phyloP scores from a whole-genome alignment of 2,329 filamentous ascomycete genomes.

The Aspergillus novoparasiticus region DNA sequence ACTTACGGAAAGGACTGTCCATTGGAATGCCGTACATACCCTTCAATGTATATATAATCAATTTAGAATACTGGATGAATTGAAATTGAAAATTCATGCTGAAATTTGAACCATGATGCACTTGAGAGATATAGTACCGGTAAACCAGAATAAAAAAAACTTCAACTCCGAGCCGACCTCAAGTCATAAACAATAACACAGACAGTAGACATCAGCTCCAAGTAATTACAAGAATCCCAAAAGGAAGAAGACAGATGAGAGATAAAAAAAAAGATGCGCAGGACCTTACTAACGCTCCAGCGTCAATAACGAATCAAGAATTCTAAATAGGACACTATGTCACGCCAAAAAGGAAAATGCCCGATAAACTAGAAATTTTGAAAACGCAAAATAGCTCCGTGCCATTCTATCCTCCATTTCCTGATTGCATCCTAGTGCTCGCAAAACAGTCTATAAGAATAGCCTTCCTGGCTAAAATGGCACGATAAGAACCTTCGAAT shows the following conservation, averaged over 20 bases:
- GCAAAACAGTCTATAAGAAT: constrained; percentile 26
- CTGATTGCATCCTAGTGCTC: constrained; percentile 13
- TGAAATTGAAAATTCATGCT: background rate
- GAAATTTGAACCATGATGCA: background rate
- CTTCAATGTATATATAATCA: constrained; percentile 1
- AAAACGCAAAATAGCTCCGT: constrained; percentile 9
- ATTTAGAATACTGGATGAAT: background rate
- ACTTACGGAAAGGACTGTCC: background rate
- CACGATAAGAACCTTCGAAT: constrained; percentile 3
- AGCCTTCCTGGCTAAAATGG: constrained; percentile 18
- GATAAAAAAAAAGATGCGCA: constrained; percentile 3
- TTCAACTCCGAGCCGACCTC: background rate
- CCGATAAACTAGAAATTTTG: constrained; percentile 10
- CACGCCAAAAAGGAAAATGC: constrained; percentile 12
- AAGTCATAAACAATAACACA: background rate
- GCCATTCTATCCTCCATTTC: constrained; percentile 24
- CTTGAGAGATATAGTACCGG: background rate
- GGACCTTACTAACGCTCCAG: background rate
- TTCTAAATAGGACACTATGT: constrained; percentile 9
- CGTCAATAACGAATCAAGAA: constrained; percentile 4
- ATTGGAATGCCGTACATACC: background rate
- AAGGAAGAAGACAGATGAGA: background rate
- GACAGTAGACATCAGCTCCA: background rate
- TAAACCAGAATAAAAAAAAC: background rate
- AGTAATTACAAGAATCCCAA: constrained; percentile 3